Percentiles rank a stretch among this genome's conserved stretches.
Evolutionary conservation across 371 early-diverging fungal species (phyloP).

Genomic region (Aphelidium insulamus): DNA sequence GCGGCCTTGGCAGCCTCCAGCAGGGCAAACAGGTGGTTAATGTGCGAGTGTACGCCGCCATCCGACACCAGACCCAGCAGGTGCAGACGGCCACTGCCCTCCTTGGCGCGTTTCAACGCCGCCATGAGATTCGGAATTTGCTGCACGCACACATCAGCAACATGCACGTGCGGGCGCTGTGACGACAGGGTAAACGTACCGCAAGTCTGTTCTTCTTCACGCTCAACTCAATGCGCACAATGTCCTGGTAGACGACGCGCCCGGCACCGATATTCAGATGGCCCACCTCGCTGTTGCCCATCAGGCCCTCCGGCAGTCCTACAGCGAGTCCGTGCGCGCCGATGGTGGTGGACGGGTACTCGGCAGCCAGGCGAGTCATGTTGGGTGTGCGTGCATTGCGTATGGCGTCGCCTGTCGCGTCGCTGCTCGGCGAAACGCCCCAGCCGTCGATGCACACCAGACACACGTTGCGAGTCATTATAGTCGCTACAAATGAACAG

Average conservation of each 20-base stretch:
- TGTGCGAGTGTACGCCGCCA: conserved; percentile 98
- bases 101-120: conserved; percentile 64
- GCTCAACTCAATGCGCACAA: conserved; percentile 85
- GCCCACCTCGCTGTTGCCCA: conserved; percentile 99
- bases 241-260: conserved; percentile 95
- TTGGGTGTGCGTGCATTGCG: conserved; percentile 79
- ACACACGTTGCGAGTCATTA: conserved; percentile 45
- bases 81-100: conserved; percentile 73
- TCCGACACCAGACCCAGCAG: conserved; percentile 95
- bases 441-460: conserved; percentile 84
- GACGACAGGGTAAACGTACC: too few relatives aligned
- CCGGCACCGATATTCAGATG: conserved; percentile 99
- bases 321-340: conserved; percentile 93
- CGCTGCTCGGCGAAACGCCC: conserved; percentile 56
- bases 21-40: conserved; percentile 70
- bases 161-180: too few relatives aligned
- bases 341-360: conserved; percentile 49
- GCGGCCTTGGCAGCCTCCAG: conserved; percentile 62
- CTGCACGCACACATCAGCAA: conserved; percentile 34
- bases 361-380: conserved; percentile 56
- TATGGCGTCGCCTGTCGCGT: conserved; percentile 75
- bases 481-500: too few relatives aligned
- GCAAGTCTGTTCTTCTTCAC: conserved; percentile 56
- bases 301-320: conserved; percentile 91
- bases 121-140: conserved; percentile 45